Conservation (phyloP, 2,329 filamentous ascomycete genomes). For the Hymenoscyphus scutula region DNA sequence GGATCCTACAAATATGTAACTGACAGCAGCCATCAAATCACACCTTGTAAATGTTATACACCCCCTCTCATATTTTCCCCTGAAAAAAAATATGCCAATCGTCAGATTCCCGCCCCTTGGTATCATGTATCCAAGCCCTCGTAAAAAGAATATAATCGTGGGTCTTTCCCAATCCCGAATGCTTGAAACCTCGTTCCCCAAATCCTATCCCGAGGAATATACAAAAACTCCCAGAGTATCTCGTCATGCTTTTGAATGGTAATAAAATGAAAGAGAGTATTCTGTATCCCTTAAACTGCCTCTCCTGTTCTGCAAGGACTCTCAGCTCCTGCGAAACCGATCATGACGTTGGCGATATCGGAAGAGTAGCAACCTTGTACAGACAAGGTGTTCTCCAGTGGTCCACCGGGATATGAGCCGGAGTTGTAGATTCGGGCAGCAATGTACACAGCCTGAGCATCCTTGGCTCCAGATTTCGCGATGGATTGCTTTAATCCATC, state of each 20-base stretch:
- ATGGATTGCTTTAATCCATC: slow-evolving; percentile 39
- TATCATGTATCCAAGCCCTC: slow-evolving; percentile 3
- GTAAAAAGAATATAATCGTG: slow-evolving; percentile 4
- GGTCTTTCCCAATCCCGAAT: background rate
- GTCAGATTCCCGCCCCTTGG: background rate
- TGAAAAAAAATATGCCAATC: background rate
- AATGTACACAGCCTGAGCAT: slow-evolving; percentile 33
- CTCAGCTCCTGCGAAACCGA: slow-evolving; percentile 5
- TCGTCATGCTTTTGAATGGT: background rate
- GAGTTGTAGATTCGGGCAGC: slow-evolving; percentile 43
- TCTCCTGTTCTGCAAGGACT: slow-evolving; percentile 8
- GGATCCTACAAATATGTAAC: background rate
- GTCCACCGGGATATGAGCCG: slow-evolving; percentile 34
- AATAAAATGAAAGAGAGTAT: background rate
- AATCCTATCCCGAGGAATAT: too few relatives aligned
- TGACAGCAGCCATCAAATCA: slow-evolving; percentile 2
- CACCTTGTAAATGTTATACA: slow-evolving; percentile 1
- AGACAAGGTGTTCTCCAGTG: slow-evolving; percentile 26
- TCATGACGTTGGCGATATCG: slow-evolving; percentile 17
- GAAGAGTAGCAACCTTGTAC: slow-evolving; percentile 24
- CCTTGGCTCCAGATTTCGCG: slow-evolving; percentile 23
- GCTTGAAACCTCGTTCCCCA: background rate
- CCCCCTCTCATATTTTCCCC: background rate
- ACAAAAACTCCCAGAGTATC: slow-evolving; percentile 2
- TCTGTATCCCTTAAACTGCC: background rate